phyloP scores from a whole-genome alignment of 345 rosid genomes.

The Rhizophora mangle region DNA sequence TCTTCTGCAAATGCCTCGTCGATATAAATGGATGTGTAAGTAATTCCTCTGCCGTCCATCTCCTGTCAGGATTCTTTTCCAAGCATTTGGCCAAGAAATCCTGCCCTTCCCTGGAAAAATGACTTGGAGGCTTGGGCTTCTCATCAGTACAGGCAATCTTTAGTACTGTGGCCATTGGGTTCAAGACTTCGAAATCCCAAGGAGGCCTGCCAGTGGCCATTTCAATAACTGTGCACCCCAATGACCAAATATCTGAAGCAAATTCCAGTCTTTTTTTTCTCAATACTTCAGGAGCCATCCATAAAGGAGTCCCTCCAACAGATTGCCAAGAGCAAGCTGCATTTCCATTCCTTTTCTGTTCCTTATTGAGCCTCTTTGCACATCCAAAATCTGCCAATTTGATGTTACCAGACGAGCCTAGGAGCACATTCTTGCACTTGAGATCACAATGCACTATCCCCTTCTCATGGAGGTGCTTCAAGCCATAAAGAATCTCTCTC shows the following conservation, averaged over 20 bases:
- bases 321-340: background rate
- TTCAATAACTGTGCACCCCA: slow-evolving; percentile 41
- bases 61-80: slow-evolving; percentile 24
- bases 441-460: slow-evolving; percentile 41
- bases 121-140: slow-evolving; percentile 27
- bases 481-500: slow-evolving; percentile 29
- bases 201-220: slow-evolving; percentile 43
- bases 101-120: slow-evolving; percentile 24
- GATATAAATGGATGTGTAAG: slow-evolving; percentile 33
- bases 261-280: slow-evolving; percentile 27
- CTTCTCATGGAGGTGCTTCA: slow-evolving; percentile 33
- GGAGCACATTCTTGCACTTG: slow-evolving; percentile 37
- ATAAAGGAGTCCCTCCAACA: slow-evolving; percentile 34
- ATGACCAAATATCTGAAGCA: slow-evolving; percentile 42
- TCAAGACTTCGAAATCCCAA: slow-evolving; percentile 23
- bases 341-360: background rate
- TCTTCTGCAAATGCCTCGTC: background rate
- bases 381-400: slow-evolving; percentile 47
- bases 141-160: slow-evolving; percentile 32
- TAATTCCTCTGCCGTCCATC: slow-evolving; percentile 34
- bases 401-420: slow-evolving; percentile 25
- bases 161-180: slow-evolving; percentile 25
- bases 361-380: slow-evolving; percentile 19
- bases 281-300: slow-evolving; percentile 48
- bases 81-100: slow-evolving; percentile 37